Conservation (phyloP, 495 filamentous ascomycete species). For the Penicillium silybi region DNA sequence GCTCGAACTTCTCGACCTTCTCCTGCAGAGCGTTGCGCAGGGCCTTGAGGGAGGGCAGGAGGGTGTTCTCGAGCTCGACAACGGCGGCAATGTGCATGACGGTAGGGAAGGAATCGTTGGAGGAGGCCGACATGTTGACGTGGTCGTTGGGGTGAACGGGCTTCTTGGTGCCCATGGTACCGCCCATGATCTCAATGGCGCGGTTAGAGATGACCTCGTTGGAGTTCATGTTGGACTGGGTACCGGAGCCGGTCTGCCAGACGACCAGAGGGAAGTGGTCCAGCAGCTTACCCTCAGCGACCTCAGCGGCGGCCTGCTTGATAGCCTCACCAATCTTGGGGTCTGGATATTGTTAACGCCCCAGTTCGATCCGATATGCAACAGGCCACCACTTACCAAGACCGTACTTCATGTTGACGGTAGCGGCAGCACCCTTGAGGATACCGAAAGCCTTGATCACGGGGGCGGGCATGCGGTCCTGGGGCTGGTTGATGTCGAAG, state of each 20-base stretch:
- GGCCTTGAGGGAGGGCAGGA: slow-evolving; percentile 76
- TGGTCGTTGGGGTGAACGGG: slow-evolving; percentile 99
- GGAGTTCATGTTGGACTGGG: slow-evolving; percentile 99
- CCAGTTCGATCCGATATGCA: neutral
- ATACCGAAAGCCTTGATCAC: slow-evolving; percentile 94
- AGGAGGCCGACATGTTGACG: slow-evolving; percentile 97
- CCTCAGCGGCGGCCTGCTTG: slow-evolving; percentile 88
- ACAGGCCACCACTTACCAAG: slow-evolving; percentile 67
- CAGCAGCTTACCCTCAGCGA: slow-evolving; percentile 87
- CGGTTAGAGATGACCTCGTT: slow-evolving; percentile 99
- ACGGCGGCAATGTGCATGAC: slow-evolving; percentile 99
- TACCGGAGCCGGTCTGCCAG: slow-evolving; percentile 98
- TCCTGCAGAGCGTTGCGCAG: slow-evolving; percentile 78
- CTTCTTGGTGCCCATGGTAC: slow-evolving; percentile 91
- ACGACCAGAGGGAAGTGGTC: slow-evolving; percentile 99
- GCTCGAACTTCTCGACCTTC: slow-evolving; percentile 86
- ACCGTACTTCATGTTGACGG: slow-evolving; percentile 91
- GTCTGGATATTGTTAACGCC: slow-evolving; percentile 42
- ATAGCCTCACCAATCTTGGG: slow-evolving; percentile 91
- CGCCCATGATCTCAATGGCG: slow-evolving; percentile 95
- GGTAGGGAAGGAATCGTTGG: slow-evolving; percentile 98
- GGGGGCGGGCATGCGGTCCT: slow-evolving; percentile 95
- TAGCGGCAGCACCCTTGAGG: slow-evolving; percentile 93
- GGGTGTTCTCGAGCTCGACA: slow-evolving; percentile 80
- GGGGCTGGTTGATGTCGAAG: slow-evolving; percentile 98